Evolutionary conservation across 768 basidiomycete species (phyloP).

Genomic region (Trametopsis cervina): DNA sequence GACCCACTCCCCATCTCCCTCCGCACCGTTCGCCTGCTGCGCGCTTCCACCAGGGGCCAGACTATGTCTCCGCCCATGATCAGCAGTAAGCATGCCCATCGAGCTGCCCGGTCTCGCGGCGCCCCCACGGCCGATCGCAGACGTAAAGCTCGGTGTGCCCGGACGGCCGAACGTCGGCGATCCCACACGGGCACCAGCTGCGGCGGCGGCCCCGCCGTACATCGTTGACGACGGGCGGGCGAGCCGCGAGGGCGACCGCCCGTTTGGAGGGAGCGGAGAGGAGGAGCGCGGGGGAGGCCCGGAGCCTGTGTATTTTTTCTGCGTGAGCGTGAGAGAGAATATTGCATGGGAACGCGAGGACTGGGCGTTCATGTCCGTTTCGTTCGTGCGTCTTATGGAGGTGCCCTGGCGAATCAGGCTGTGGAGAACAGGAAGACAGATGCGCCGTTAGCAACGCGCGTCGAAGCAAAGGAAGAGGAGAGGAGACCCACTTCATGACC

Average conservation of each 20-base stretch:
- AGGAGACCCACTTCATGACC: slow-evolving; percentile 78
- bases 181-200: slow-evolving; percentile 44
- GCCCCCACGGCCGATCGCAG: slow-evolving; percentile 65
- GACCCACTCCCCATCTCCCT: slow-evolving; percentile 76
- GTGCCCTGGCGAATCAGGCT: slow-evolving; percentile 88
- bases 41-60: slow-evolving; percentile 7
- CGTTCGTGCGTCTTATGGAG: slow-evolving; percentile 86
- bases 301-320: slow-evolving; percentile 78
- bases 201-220: slow-evolving; percentile 22
- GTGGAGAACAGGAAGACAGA: slow-evolving; percentile 8
- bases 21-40: slow-evolving; percentile 34
- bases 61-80: slow-evolving; percentile 27
- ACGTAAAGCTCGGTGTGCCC: slow-evolving; percentile 69
- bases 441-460: not conserved
- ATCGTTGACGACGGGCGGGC: slow-evolving; percentile 81
- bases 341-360: slow-evolving; percentile 98
- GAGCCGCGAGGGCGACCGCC: slow-evolving; percentile 68
- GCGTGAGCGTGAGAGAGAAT: slow-evolving; percentile 91
- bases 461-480: not conserved
- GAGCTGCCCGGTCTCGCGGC: slow-evolving; percentile 69
- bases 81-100: slow-evolving; percentile 59
- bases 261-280: slow-evolving; percentile 63
- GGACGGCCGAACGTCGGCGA: slow-evolving; percentile 78
- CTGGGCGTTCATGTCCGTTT: slow-evolving; percentile 98
- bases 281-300: slow-evolving; percentile 66